Evolutionary conservation across 1,139 yeast species (phyloP).

Genomic region (Kazachstania sp.): DNA sequence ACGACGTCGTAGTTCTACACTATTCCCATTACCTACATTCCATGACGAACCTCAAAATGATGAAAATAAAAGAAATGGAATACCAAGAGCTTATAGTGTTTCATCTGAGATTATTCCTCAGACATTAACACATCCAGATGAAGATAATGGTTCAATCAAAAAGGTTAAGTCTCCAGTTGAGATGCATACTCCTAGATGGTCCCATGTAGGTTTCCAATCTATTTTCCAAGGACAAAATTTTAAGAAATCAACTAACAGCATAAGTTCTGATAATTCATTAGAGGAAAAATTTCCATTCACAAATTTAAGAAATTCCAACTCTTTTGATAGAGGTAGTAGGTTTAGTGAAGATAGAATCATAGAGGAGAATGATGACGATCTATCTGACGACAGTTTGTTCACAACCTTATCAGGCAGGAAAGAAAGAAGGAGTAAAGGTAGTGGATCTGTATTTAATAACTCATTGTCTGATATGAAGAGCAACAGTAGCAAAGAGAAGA

Average conservation of each 20-base stretch:
- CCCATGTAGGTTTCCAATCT: slow-evolving; percentile 31
- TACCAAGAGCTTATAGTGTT: slow-evolving; percentile 13
- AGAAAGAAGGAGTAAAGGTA: slow-evolving; percentile 1
- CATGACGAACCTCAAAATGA: slow-evolving; percentile 1
- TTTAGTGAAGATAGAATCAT: slow-evolving; percentile 1
- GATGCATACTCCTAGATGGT: slow-evolving; percentile 19
- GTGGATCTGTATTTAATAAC: slow-evolving; percentile 6
- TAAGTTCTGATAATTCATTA: slow-evolving; percentile 6
- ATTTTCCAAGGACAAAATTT: slow-evolving; percentile 18
- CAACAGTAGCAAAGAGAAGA: slow-evolving; percentile 2
- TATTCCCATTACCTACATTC: slow-evolving; percentile 4
- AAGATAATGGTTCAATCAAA: slow-evolving; percentile 8
- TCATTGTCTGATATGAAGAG: neutral
- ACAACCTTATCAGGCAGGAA: slow-evolving; percentile 1
- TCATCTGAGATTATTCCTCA: slow-evolving; percentile 21
- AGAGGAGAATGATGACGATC: slow-evolving; percentile 2
- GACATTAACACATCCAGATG: slow-evolving; percentile 10
- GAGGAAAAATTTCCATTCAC: slow-evolving; percentile 5
- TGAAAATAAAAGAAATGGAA: neutral
- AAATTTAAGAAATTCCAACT: slow-evolving; percentile 3
- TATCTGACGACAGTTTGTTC: slow-evolving; percentile 1
- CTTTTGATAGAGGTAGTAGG: slow-evolving; percentile 3
- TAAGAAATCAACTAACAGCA: slow-evolving; percentile 10
- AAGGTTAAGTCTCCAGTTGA: slow-evolving; percentile 9
- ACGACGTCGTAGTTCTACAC: slow-evolving; percentile 5